phyloP scores from a whole-genome alignment of 192 early-diverging fungal species.

The Spizellomyces sp. region DNA sequence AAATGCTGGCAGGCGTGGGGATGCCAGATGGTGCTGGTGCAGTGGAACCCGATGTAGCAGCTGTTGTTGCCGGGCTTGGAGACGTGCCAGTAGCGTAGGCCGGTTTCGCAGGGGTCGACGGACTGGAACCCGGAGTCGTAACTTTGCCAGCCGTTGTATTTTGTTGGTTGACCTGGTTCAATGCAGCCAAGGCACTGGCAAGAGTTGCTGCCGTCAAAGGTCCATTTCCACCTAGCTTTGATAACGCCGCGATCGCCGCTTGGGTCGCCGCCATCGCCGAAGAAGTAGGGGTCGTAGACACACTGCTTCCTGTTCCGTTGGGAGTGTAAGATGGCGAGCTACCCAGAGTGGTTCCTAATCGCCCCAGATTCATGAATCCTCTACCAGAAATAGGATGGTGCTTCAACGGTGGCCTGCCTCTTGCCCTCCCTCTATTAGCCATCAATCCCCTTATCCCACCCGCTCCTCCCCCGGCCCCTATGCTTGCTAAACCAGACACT shows the following conservation, averaged over 20 bases:
- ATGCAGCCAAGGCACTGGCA: constrained; percentile 15
- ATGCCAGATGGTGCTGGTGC: constrained; percentile 1
- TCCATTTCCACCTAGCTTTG: constrained; percentile 17
- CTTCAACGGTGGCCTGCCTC: not conserved
- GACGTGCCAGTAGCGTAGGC: not conserved
- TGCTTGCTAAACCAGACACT: not conserved
- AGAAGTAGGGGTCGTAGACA: not conserved
- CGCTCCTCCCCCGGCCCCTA: not conserved
- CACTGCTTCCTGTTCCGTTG: not conserved
- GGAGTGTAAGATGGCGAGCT: not conserved
- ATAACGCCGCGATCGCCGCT: constrained; percentile 20
- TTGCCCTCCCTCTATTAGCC: not conserved
- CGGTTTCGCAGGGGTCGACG: not conserved
- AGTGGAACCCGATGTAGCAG: not conserved
- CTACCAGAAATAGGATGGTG: not conserved
- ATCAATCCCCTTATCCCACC: not conserved
- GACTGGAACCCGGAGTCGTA: not conserved
- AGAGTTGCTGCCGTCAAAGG: constrained; percentile 14
- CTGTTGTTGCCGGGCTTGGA: not conserved
- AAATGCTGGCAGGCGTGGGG: constrained; percentile 17
- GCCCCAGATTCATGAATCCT: not conserved
- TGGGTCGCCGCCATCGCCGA: constrained; percentile 24
- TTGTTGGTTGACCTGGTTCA: constrained; percentile 13
- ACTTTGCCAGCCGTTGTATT: not conserved
- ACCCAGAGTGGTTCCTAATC: not conserved